Evolutionary conservation across 345 rosid species (phyloP).

Genomic region (Hibiscus syriacus): DNA sequence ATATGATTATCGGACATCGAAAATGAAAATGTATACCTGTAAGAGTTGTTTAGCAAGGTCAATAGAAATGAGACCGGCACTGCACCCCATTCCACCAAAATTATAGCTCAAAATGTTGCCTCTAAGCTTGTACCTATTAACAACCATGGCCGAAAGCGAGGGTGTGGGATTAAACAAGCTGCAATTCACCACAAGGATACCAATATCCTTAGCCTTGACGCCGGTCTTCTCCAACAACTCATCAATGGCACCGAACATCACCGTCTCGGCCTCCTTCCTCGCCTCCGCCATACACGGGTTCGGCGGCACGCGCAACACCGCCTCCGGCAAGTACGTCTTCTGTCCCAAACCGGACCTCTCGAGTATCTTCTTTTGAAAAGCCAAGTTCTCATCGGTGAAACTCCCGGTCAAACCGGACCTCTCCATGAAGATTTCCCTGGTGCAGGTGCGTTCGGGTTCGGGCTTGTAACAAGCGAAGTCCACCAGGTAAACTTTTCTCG

Average conservation of each 20-base stretch:
- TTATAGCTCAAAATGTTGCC: slow-evolving; percentile 41
- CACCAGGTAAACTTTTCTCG: slow-evolving; percentile 12
- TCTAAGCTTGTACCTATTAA: slow-evolving; percentile 39
- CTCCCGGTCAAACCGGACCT: background rate
- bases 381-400: slow-evolving; percentile 19
- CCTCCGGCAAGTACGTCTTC: slow-evolving; percentile 22
- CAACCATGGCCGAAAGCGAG: slow-evolving; percentile 37
- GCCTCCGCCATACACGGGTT: slow-evolving; percentile 24
- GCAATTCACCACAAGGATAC: slow-evolving; percentile 40
- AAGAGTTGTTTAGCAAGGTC: slow-evolving; percentile 50
- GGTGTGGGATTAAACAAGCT: slow-evolving; percentile 53
- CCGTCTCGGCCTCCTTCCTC: slow-evolving; percentile 22
- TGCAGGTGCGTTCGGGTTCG: background rate
- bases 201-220: slow-evolving; percentile 31
- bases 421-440: slow-evolving; percentile 9
- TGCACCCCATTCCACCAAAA: slow-evolving; percentile 63
- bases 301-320: slow-evolving; percentile 35
- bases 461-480: slow-evolving; percentile 21
- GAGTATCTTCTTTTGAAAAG: slow-evolving; percentile 26
- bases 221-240: slow-evolving; percentile 26
- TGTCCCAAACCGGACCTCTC: slow-evolving; percentile 33
- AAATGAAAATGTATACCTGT: slow-evolving; percentile 15
- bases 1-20: background rate
- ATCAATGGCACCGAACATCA: slow-evolving; percentile 22
- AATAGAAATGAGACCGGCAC: slow-evolving; percentile 52